Base-by-base conservation (phyloP, 345 rosid species). In the Streptanthus diversifolius region DNA sequence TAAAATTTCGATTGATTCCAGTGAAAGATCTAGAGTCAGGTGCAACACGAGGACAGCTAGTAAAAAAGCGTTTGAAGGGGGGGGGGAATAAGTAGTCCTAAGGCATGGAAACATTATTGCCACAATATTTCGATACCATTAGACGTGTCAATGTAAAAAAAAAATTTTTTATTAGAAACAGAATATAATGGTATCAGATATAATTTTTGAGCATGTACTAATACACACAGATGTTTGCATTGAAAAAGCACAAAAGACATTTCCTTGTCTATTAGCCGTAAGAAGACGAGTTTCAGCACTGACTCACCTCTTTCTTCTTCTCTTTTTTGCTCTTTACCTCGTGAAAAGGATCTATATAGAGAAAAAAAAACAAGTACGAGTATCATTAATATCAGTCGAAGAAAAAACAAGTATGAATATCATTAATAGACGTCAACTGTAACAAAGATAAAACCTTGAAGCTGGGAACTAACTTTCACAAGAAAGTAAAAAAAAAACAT, bases 271-370 rank as follows among this genome's bases (percentile, higher is more conserved):
- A 36, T 40, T 19, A 40, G 24, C 15, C n/a, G 18, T 13, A 25
- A 41, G 24, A 47, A 74, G 14, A 30, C 14, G n/a, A 71, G 29
- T 61, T 59, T 48, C 25, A 60, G 52, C 48, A 29, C 51, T 45
- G 48, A 74, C 82, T 39, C 63, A 90, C 98, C 97, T 90, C 97
- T 77, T 91, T 95, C 82, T 86, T 86, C 86, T 88, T 91, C 51
- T 92, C 99, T 63, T 95, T 84, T 71, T 92, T 95, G 85, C 98
- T 95, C 90, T 88, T 95, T 79, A 95, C 99, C 83, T 91, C 96
- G 22, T 68, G 98, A 79, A 95, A 95, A 71, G 99, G 93, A 87
- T 92, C 99, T 95, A 76, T 61, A 83, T 1, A 73, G 27, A 56
- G 18, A 3, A 12, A 47, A 3, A n/a, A 37, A 37, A 45, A 19